Conservation (phyloP, 2,329 filamentous ascomycete species). For the Malbranchea cinnamomea region DNA sequence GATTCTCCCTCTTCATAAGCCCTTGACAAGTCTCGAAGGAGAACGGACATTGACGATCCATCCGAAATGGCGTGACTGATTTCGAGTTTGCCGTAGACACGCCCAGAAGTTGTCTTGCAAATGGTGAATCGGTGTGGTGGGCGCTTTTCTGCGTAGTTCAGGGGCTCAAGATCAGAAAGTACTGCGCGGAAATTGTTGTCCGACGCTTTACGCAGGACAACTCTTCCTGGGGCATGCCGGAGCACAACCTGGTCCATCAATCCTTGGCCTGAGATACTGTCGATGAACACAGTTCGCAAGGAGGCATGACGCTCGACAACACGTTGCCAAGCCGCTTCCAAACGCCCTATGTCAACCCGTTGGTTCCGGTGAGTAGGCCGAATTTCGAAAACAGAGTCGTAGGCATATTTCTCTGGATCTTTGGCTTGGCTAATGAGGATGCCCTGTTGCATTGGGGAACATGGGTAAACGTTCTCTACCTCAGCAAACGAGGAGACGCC, state of each 20-base stretch:
- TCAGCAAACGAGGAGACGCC: conserved; percentile 8
- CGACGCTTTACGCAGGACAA: conserved; percentile 17
- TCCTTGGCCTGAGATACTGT: conserved; percentile 20
- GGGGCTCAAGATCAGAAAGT: conserved; percentile 14
- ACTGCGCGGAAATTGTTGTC: conserved; percentile 14
- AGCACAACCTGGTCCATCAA: conserved; percentile 25
- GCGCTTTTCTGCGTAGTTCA: conserved; percentile 17
- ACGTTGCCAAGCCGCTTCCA: conserved; percentile 20
- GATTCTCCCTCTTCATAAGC: conserved; percentile 21
- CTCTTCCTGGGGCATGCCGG: conserved; percentile 13
- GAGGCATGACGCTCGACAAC: conserved; percentile 21
- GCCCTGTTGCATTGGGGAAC: conserved; percentile 23
- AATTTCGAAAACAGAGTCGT: conserved; percentile 22
- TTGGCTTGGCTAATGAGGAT: conserved; percentile 24
- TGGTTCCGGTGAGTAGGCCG: conserved; percentile 10
- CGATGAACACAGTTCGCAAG: conserved; percentile 21
- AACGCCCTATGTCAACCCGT: conserved; percentile 14
- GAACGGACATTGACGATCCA: conserved; percentile 19
- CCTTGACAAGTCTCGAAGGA: conserved; percentile 18
- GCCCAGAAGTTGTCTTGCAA: conserved; percentile 17
- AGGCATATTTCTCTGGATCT: conserved; percentile 22
- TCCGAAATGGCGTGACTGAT: conserved; percentile 26
- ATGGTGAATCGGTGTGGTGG: conserved; percentile 22
- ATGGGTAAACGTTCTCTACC: conserved; percentile 23
- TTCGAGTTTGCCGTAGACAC: conserved; percentile 21